Evolutionary conservation across 345 rosid species (phyloP).

Genomic region (Camelina neglecta): DNA sequence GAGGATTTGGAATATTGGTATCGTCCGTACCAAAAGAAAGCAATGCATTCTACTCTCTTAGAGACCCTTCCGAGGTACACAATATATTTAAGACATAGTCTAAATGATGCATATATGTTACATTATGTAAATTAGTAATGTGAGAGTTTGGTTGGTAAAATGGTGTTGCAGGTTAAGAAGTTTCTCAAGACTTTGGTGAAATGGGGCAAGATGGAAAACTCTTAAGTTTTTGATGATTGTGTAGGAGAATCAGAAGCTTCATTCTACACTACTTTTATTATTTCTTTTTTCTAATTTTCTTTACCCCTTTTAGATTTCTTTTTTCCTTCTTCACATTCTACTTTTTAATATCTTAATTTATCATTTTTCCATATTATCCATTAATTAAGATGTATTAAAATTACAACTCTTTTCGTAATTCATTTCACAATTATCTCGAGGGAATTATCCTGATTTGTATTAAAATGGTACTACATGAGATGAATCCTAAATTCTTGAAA

Average conservation of each 20-base stretch:
- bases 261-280: not conserved
- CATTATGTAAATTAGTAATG: not conserved
- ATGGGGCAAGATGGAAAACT: conserved; percentile 55
- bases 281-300: not conserved
- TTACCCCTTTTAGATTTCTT: not conserved
- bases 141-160: not conserved
- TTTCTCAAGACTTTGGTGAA: conserved; percentile 71
- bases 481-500: not conserved
- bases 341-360: conserved; percentile 8
- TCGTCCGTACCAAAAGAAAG: conserved; percentile 83
- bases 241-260: conserved; percentile 31
- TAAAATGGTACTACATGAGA: not conserved
- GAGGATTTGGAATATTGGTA: conserved; percentile 86
- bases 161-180: conserved; percentile 69
- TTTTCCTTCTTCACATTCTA: not conserved
- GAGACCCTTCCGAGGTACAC: conserved; percentile 77
- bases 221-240: conserved; percentile 28
- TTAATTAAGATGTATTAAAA: conserved; percentile 7
- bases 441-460: not conserved
- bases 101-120: not conserved
- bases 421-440: not conserved
- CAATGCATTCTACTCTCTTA: conserved; percentile 74
- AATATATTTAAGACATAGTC: conserved; percentile 1
- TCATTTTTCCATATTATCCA: conserved; percentile 40
- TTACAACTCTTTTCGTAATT: not conserved